A percentile compares a stretch with the other conserved stretches of the same genome.
Conservation (phyloP, 2,329 filamentous ascomycete genomes). For the Colletotrichum navitas region DNA sequence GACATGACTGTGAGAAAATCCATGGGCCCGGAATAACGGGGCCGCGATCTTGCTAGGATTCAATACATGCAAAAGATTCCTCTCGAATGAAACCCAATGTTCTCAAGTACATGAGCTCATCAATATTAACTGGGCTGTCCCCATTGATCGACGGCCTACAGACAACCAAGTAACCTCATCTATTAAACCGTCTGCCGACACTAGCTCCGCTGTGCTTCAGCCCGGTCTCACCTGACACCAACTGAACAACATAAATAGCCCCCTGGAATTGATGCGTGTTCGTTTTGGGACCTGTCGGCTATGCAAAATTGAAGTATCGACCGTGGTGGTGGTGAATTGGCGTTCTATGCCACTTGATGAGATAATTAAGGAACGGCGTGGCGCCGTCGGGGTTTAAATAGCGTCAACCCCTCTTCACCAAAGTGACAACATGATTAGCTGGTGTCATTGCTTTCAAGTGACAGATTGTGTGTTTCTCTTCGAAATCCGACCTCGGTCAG, state of each 20-base stretch:
- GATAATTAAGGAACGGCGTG: not conserved
- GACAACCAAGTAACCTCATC: not conserved
- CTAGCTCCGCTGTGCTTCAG: not conserved
- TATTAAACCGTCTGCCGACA: not conserved
- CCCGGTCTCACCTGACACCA: not conserved
- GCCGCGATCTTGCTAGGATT: not conserved
- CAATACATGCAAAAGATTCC: not conserved
- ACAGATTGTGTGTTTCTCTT: not conserved
- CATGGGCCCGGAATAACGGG: not conserved
- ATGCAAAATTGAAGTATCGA: not conserved
- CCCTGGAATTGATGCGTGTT: not conserved
- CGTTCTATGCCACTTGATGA: too few relatives aligned
- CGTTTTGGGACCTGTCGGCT: not conserved
- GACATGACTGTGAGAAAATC: too few relatives aligned
- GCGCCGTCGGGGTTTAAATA: not conserved
- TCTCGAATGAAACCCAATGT: not conserved
- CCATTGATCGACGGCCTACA: not conserved
- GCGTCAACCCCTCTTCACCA: not conserved
- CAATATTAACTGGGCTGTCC: not conserved
- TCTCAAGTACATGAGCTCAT: not conserved
- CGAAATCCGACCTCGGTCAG: not conserved
- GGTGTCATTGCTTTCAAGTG: not conserved
- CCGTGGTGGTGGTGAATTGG: not conserved
- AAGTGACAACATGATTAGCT: too few relatives aligned
- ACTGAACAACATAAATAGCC: not conserved